Percentiles rank a stretch among this genome's conserved stretches.
Conservation (phyloP, 345 rosid species). For the Murraya koenigii region DNA sequence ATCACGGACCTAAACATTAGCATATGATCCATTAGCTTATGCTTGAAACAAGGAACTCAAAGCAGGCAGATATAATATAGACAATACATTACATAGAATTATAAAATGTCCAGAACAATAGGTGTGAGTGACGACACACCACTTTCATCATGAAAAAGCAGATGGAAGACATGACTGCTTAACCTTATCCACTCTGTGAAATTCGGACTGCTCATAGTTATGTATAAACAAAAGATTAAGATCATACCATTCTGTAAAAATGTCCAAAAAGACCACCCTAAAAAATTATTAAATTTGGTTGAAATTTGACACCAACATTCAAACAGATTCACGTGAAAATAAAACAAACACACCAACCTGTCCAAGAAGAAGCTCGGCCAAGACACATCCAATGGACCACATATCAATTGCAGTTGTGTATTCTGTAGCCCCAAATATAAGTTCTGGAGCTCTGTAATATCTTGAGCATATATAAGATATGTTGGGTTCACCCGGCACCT, state of each 20-base stretch:
- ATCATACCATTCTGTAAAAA: background rate
- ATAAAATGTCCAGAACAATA: background rate
- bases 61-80: background rate
- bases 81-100: background rate
- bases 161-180: background rate
- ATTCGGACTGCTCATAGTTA: background rate
- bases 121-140: background rate
- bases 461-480: constrained; percentile 96
- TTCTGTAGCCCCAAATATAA: constrained; percentile 95
- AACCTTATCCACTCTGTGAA: background rate
- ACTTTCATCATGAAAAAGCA: background rate
- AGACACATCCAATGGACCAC: constrained; percentile 97
- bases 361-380: constrained; percentile 96
- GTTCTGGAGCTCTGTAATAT: constrained; percentile 98
- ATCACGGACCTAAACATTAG: background rate
- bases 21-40: background rate
- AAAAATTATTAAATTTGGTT: background rate
- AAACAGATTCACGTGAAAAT: background rate
- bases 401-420: constrained; percentile 95
- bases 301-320: background rate
- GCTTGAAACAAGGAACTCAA: background rate
- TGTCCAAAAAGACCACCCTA: background rate
- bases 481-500: constrained; percentile 99
- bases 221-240: background rate
- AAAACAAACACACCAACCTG: constrained; percentile 38